Evolutionary conservation across 805 yeast genomes (phyloP).

Genomic region (Ogataea neopini): DNA sequence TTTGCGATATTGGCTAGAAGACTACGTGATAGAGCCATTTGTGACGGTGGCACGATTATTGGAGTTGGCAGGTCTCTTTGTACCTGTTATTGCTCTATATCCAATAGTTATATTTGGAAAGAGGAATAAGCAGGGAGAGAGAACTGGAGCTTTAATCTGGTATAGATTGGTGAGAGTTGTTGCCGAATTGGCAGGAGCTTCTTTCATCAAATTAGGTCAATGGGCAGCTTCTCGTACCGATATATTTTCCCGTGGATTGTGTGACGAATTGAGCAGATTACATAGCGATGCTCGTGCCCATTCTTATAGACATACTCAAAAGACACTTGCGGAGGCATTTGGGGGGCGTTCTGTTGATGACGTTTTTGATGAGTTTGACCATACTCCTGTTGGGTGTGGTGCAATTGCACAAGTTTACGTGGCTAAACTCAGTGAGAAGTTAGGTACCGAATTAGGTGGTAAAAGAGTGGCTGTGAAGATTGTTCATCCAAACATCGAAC

Average conservation of each 20-base stretch:
- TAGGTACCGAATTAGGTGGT: slow-evolving; percentile 38
- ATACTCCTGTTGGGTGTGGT: slow-evolving; percentile 89
- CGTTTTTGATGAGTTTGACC: slow-evolving; percentile 75
- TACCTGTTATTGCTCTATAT: slow-evolving; percentile 65
- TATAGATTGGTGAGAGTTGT: slow-evolving; percentile 60
- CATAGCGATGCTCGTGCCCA: slow-evolving; percentile 87
- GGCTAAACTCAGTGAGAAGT: slow-evolving; percentile 58
- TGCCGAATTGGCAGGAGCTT: slow-evolving; percentile 88
- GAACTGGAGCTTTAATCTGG: slow-evolving; percentile 73
- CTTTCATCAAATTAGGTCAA: slow-evolving; percentile 90
- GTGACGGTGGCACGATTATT: slow-evolving; percentile 67
- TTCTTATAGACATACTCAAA: slow-evolving; percentile 58
- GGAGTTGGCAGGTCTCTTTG: slow-evolving; percentile 63
- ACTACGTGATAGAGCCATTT: slow-evolving; percentile 67
- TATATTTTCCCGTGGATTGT: slow-evolving; percentile 77
- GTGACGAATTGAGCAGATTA: slow-evolving; percentile 70
- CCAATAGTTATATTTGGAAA: slow-evolving; percentile 65
- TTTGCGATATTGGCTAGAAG: slow-evolving; percentile 47
- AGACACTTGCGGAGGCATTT: slow-evolving; percentile 60
- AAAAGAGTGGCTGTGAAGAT: slow-evolving; percentile 86
- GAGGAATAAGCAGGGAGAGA: slow-evolving; percentile 39
- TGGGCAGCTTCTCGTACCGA: slow-evolving; percentile 99
- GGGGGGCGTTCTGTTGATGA: slow-evolving; percentile 57
- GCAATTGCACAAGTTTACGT: slow-evolving; percentile 96
- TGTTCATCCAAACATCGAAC: slow-evolving; percentile 82